Percentiles rank a stretch among this genome's conserved stretches.
phyloP scores from a whole-genome alignment of 495 filamentous ascomycete genomes.

The Penicillium crystallinum region DNA sequence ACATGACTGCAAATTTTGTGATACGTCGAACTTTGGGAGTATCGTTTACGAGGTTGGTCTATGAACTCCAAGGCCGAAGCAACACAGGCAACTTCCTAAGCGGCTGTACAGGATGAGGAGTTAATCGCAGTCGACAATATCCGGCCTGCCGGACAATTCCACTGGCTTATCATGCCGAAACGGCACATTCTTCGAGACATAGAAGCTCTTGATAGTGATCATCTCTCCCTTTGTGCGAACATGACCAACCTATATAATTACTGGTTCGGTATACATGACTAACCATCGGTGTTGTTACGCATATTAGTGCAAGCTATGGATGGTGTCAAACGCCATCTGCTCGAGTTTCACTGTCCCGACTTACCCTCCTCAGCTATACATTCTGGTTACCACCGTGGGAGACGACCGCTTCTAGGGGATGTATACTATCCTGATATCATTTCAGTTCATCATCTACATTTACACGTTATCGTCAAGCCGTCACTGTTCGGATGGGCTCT shows the following conservation, averaged over 20 bases:
- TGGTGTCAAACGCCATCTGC: background rate
- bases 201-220: background rate
- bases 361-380: background rate
- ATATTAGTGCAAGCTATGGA: background rate
- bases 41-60: background rate
- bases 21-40: background rate
- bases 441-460: background rate
- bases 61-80: background rate
- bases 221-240: background rate
- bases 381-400: background rate
- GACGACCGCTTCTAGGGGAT: background rate
- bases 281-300: background rate
- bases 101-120: background rate
- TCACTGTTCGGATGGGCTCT: background rate
- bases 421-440: background rate
- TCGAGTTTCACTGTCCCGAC: background rate
- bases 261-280: background rate
- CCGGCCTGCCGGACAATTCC: background rate
- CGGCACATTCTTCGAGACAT: background rate
- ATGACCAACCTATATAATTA: background rate
- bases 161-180: constrained; percentile 3
- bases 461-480: background rate
- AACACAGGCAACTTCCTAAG: background rate
- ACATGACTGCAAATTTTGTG: background rate
- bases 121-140: constrained; percentile 1